These are phyloP conservation scores for Penicillium crustosum DNA, from an alignment of 2,329 filamentous ascomycete species.

Conservation along the genomic window DNA sequence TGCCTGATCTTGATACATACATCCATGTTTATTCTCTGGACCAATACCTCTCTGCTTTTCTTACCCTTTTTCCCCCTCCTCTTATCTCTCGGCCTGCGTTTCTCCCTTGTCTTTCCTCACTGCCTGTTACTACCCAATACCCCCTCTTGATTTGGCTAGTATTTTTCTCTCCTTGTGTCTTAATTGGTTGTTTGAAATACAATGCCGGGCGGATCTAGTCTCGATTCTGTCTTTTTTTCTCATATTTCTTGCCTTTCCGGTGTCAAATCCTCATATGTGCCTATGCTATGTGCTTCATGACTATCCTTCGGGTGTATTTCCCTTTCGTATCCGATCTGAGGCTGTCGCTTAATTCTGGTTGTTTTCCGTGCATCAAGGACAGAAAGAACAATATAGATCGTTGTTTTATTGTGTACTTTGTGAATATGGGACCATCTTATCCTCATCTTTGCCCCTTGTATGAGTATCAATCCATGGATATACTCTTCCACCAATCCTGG, in stretches of 20 bases:
- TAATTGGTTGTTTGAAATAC: conserved; percentile 8
- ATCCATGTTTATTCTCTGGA: not conserved
- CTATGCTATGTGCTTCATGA: not conserved
- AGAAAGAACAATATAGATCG: not conserved
- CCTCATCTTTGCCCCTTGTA: not conserved
- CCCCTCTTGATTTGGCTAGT: conserved; percentile 23
- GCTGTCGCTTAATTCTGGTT: not conserved
- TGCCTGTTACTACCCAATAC: conserved; percentile 19
- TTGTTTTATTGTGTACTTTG: not conserved
- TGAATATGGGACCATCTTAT: not conserved
- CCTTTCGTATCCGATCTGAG: not conserved
- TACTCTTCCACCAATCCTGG: not conserved
- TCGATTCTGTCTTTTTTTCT: not conserved
- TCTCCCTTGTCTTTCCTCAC: not conserved
- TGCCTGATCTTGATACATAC: conserved; percentile 4
- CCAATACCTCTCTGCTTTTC: conserved; percentile 1
- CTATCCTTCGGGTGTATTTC: not conserved
- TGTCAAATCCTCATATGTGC: not conserved
- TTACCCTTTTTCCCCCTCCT: not conserved
- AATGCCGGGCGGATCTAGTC: conserved; percentile 5
- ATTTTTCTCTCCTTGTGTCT: conserved; percentile 19
- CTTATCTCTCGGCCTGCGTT: not conserved
- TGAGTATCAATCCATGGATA: not conserved
- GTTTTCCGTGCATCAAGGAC: not conserved
- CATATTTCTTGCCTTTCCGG: not conserved